A percentile compares a stretch with the other conserved stretches of the same genome.
These are phyloP conservation scores for Macaranga tanarius DNA, from an alignment of 441 rosid species.

Conservation along the genomic window DNA sequence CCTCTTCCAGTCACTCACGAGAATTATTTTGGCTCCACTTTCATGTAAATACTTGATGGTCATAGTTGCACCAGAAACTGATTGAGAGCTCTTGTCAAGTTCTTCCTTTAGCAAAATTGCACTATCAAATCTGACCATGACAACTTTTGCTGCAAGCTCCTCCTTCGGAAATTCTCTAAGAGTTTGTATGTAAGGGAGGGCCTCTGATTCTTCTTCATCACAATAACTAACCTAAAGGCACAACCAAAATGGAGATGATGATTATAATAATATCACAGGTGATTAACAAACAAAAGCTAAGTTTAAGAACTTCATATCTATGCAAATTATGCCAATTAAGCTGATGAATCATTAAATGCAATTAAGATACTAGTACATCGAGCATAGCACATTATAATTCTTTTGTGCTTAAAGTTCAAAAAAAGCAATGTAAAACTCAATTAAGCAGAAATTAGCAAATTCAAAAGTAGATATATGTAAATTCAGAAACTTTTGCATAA, in stretches of 20 bases:
- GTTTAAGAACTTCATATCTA: constrained; percentile 1
- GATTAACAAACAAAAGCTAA: constrained; percentile 8
- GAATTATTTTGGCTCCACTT: constrained; percentile 56
- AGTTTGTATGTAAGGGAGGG: constrained; percentile 56
- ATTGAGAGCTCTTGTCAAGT: constrained; percentile 32
- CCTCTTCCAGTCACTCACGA: constrained; percentile 51
- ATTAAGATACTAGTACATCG: neutral
- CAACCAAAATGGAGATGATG: constrained; percentile 16
- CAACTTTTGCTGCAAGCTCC: constrained; percentile 59
- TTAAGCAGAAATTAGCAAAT: neutral
- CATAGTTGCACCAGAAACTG: constrained; percentile 39
- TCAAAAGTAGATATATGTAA: neutral
- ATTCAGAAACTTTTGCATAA: neutral
- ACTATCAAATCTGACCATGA: constrained; percentile 70
- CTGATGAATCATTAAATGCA: neutral
- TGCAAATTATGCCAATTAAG: constrained; percentile 9
- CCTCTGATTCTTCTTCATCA: constrained; percentile 34
- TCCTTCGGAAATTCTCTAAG: constrained; percentile 52
- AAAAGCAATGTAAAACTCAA: neutral
- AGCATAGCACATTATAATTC: neutral
- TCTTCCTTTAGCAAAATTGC: constrained; percentile 44
- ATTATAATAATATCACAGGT: constrained; percentile 12
- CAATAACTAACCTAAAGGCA: constrained; percentile 34
- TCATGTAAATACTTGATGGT: constrained; percentile 49
- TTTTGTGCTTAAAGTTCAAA: neutral